Evolutionary conservation across 495 filamentous ascomycete genomes (phyloP).

Genomic region (Neurospora cerealis): DNA sequence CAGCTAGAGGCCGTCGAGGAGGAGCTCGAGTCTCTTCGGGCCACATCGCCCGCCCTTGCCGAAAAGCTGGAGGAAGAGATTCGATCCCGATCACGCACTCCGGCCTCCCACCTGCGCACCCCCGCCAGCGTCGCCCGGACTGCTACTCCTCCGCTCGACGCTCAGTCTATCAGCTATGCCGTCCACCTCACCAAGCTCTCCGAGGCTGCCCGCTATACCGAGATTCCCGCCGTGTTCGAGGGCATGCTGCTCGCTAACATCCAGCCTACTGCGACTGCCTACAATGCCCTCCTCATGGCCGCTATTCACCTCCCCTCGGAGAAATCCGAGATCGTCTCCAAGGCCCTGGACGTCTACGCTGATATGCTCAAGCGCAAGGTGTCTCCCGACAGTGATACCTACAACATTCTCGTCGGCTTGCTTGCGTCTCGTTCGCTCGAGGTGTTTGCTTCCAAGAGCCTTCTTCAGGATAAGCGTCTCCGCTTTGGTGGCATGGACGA

Average conservation of each 20-base stretch:
- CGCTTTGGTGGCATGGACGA: slow-evolving; percentile 82
- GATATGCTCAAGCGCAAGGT: slow-evolving; percentile 89
- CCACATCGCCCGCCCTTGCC: slow-evolving; percentile 25
- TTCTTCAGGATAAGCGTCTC: slow-evolving; percentile 61
- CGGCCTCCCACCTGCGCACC: slow-evolving; percentile 29
- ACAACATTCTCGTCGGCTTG: slow-evolving; percentile 72
- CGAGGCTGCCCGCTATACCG: slow-evolving; percentile 56
- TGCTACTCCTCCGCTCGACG: slow-evolving; percentile 36
- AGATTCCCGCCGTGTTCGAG: slow-evolving; percentile 86
- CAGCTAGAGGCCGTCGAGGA: slow-evolving; percentile 37
- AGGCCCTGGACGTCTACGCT: slow-evolving; percentile 88
- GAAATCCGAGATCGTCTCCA: slow-evolving; percentile 70
- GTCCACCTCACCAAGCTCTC: slow-evolving; percentile 65
- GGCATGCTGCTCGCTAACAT: slow-evolving; percentile 68
- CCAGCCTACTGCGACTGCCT: slow-evolving; percentile 69
- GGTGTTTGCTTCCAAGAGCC: slow-evolving; percentile 54
- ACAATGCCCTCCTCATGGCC: slow-evolving; percentile 80
- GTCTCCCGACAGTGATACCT: slow-evolving; percentile 71
- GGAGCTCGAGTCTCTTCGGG: slow-evolving; percentile 27
- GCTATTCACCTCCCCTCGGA: slow-evolving; percentile 64
- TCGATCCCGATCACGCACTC: slow-evolving; percentile 28
- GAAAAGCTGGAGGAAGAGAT: slow-evolving; percentile 28
- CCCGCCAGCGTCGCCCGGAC: slow-evolving; percentile 31
- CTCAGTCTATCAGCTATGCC: slow-evolving; percentile 59
- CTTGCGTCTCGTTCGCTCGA: slow-evolving; percentile 71